Evolutionary conservation across 2,329 filamentous ascomycete genomes (phyloP).

Genomic region (Penicillium expansum): DNA sequence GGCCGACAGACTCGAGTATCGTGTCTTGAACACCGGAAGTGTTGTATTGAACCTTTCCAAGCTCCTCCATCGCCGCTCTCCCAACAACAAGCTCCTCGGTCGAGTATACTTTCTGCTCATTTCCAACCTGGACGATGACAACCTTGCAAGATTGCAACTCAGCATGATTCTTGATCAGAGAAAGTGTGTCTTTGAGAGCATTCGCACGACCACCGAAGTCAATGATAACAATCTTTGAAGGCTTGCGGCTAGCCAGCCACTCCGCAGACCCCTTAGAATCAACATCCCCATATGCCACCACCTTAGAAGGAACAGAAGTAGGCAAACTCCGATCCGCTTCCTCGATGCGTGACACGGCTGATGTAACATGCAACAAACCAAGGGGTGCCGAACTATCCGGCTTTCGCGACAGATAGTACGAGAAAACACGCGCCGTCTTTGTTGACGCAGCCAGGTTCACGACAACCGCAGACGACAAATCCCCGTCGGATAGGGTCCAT

Average conservation of each 20-base stretch:
- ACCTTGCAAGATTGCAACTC: slow-evolving; percentile 1
- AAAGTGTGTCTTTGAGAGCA: slow-evolving; percentile 2
- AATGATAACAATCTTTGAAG: slow-evolving; percentile 16
- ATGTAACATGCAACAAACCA: slow-evolving; percentile 30
- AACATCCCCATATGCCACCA: slow-evolving; percentile 11
- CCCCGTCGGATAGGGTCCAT: slow-evolving; percentile 34
- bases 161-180: background rate
- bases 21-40: slow-evolving; percentile 14
- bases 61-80: background rate
- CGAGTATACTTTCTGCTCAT: slow-evolving; percentile 17
- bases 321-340: slow-evolving; percentile 5
- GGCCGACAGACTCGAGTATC: background rate
- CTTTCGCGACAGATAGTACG: slow-evolving; percentile 25
- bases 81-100: slow-evolving; percentile 1
- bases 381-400: slow-evolving; percentile 16
- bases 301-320: slow-evolving; percentile 5
- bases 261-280: background rate
- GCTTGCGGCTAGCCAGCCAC: slow-evolving; percentile 9
- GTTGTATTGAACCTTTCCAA: slow-evolving; percentile 13
- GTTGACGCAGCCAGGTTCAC: slow-evolving; percentile 31
- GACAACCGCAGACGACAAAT: slow-evolving; percentile 36
- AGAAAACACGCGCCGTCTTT: slow-evolving; percentile 31
- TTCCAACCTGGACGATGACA: slow-evolving; percentile 16
- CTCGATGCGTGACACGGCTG: slow-evolving; percentile 11
- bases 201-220: slow-evolving; percentile 17